Base-by-base conservation (phyloP, 306 rosid genomes). In the Rosa lucieae region DNA sequence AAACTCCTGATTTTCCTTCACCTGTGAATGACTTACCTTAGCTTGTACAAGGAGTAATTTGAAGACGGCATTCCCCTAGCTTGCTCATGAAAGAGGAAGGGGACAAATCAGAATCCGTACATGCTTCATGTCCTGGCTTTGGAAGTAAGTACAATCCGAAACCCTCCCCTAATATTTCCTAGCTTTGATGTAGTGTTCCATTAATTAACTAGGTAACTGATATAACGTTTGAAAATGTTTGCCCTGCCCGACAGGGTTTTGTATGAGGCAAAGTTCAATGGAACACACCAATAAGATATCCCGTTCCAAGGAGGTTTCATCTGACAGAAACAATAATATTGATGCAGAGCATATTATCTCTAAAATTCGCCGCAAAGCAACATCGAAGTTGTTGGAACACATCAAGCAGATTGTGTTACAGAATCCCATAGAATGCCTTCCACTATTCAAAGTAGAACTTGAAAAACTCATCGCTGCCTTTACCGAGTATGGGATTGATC, bases 391-490 rank as follows among this genome's bases (percentile, higher is more conserved):
- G 48, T 39, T 67, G 70, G 70, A 66, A 66, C 47, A 66, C 47
- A 66, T 35, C 70, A 66, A 37, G 70, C 12, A 37, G 26, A 37
- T 66, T 35, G 70, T 66, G 26, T n/a, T 66, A 39, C 39, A 7
- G 21, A 66, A 66, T 66, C 47, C 70, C 47, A 66, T 17, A 15
- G 70, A 66, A 26, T 47, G 47, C 47, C 70, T 66, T 39, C 70
- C 70, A 39, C 44, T 35, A 17, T 66, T 66, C 26, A 66, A 66
- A 15, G 6, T 3, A 39, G 48, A 67, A 67, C 26, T 67, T 18
- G 71, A 39, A 40, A 67, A 67, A 18, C 48, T 67, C 29, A 39
- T 66, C 4, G 70, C 21, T 39, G 71, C 71, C 12, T 67, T 66
- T 7, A 6, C 47, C 13, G 70, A 66, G 23, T 66, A 37, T 67